Base-by-base conservation (phyloP, 1,284 basidiomycete genomes). In the Chalciporus sp. region DNA sequence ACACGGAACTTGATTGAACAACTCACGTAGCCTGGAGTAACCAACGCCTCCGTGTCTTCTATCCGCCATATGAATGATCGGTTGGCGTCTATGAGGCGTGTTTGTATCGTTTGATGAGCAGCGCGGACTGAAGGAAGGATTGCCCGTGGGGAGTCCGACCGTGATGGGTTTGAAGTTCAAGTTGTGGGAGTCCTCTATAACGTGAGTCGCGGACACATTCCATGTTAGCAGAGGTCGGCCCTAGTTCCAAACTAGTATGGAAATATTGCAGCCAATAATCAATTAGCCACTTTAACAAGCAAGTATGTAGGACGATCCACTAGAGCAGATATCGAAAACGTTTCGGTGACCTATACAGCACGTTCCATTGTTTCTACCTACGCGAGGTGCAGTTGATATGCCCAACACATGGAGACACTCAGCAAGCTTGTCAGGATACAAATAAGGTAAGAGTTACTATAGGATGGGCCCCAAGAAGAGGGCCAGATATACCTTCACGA, bases 351-450 rank as follows among this genome's bases (percentile, higher is more conserved):
- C 69, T 59, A 60, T 56, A 48, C n/a, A 59, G 72, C 74, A 56
- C 69, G 63, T 59, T 83, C 80, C 53, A 75, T 72, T 52, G 62
- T 59, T 45, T 78, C 77, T 45, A 76, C 64, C 58, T 73, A 58
- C 33, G 68, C 66, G 45, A 88, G 71, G 61, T 85, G 76, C 48
- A 63, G 56, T 52, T 82, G 76, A 71, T 86, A 82, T 29, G 75
- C 59, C 58, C 76, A 78, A 60, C 78, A 80, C 79, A 87, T 82
- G 20, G 75, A 47, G 43, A 88, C 80, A 23, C 70, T 64, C 35
- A 79, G 56, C 1, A 73, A 72, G 43, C 72, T 74, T 48, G 74
- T 73, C 41, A 82, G 75, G 65, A 81, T 78, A 65, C 80, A 83
- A 53, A 84, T 80, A 7, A 73, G 72, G 60, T 69, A 76, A 19